Evolutionary conservation across 257 asterid species (phyloP).

Genomic region (Cordia subcordata): DNA sequence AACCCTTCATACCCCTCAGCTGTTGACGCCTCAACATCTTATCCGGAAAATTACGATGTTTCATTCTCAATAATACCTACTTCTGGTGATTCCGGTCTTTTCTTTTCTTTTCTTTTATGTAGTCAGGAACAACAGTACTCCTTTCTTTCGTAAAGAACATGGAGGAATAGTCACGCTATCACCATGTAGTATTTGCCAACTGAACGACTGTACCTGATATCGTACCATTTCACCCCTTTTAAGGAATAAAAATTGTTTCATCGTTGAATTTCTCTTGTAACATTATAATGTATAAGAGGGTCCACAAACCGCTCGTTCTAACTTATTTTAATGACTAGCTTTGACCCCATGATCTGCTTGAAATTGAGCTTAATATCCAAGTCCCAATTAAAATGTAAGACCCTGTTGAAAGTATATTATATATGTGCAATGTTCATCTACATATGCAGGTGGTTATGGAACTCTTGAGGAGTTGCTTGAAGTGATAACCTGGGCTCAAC

Average conservation of each 20-base stretch:
- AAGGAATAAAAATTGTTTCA: no score
- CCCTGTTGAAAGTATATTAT: not conserved
- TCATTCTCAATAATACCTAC: conserved; percentile 16
- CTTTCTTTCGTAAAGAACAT: no score
- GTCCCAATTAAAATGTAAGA: not conserved
- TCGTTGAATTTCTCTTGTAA: no score
- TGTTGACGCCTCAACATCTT: conserved; percentile 45
- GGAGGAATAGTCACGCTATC: no score
- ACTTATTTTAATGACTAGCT: no score
- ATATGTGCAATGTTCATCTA: not conserved
- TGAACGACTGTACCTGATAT: no score
- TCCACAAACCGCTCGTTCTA: no score
- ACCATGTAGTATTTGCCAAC: no score
- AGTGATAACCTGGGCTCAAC: conserved; percentile 98
- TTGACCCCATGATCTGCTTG: no score
- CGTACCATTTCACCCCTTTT: no score
- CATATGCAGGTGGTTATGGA: conserved; percentile 83
- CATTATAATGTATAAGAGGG: no score
- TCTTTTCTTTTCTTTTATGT: not conserved
- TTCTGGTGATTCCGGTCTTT: conserved; percentile 12
- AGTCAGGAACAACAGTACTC: not conserved
- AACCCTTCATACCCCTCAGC: conserved; percentile 22
- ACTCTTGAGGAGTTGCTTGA: conserved; percentile 92
- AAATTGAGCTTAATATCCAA: no score
- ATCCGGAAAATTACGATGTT: conserved; percentile 39